These are phyloP conservation scores for Plasmodium blacklocki DNA, from an alignment of 169 alveolate genomes.

Conservation along the genomic window DNA sequence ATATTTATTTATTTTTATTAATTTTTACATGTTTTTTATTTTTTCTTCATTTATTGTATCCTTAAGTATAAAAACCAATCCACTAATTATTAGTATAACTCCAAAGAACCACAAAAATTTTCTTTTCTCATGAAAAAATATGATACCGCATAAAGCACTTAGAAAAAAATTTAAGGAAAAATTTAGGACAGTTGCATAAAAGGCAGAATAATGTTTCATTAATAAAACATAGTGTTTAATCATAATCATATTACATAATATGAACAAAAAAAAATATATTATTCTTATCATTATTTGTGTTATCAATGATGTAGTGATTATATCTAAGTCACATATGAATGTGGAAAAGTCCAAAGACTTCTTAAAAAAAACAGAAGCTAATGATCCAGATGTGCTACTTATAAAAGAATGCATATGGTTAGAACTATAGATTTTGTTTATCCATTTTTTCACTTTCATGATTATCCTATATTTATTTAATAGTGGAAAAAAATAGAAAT, in stretches of 20 bases:
- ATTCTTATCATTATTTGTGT: conserved; percentile 27
- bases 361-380: conserved; percentile 69
- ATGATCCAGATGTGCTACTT: conserved; percentile 58
- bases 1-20: too few relatives aligned
- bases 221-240: conserved; percentile 42
- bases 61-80: conserved; percentile 32
- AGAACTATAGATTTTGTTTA: conserved; percentile 8
- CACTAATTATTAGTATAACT: conserved; percentile 25
- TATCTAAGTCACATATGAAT: background rate
- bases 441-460: conserved; percentile 9
- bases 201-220: conserved; percentile 66
- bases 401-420: conserved; percentile 22
- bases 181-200: conserved; percentile 50
- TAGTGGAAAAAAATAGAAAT: conserved; percentile 9
- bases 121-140: conserved; percentile 56
- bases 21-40: background rate
- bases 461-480: conserved; percentile 10
- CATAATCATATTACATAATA: conserved; percentile 52
- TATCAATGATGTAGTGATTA: conserved; percentile 18
- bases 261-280: conserved; percentile 30
- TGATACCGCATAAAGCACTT: conserved; percentile 58
- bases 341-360: conserved; percentile 43
- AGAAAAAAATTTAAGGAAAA: conserved; percentile 50
- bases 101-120: conserved; percentile 55
- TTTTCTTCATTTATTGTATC: conserved; percentile 54